phyloP scores from a whole-genome alignment of 768 basidiomycete species.

The Mycena epipterygia region DNA sequence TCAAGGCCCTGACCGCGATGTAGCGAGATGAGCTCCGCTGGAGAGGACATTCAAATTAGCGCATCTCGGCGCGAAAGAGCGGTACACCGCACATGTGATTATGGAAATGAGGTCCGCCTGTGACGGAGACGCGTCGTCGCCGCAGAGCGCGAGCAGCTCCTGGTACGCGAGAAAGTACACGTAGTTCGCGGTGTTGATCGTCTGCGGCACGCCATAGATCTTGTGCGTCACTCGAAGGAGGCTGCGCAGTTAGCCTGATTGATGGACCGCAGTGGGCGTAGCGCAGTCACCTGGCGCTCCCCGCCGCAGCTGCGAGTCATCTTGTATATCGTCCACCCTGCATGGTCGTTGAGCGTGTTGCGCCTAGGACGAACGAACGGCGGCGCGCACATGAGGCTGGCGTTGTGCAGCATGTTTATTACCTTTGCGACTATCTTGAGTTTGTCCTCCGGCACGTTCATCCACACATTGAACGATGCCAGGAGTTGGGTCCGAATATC shows the following conservation, averaged over 20 bases:
- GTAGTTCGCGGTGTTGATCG: constrained; percentile 97
- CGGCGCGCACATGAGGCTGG: constrained; percentile 83
- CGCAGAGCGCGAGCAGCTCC: constrained; percentile 72
- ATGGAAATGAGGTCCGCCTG: constrained; percentile 72
- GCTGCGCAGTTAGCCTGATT: background rate
- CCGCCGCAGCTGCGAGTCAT: constrained; percentile 87
- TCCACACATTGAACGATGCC: constrained; percentile 94
- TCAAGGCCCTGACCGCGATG: constrained; percentile 97
- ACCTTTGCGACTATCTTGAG: constrained; percentile 82
- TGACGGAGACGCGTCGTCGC: constrained; percentile 40
- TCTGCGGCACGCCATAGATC: constrained; percentile 97
- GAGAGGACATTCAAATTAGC: background rate
- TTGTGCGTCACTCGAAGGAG: constrained; percentile 87
- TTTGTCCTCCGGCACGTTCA: constrained; percentile 81
- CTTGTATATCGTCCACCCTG: constrained; percentile 96
- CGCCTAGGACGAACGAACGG: background rate
- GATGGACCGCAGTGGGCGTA: background rate
- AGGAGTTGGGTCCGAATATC: constrained; percentile 91
- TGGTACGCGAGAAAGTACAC: constrained; percentile 96
- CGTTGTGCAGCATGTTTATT: constrained; percentile 95
- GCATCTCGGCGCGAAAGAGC: background rate
- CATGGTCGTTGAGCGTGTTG: background rate
- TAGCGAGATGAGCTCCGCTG: constrained; percentile 81
- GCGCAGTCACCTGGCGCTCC: constrained; percentile 77
- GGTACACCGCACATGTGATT: constrained; percentile 73